Evolutionary conservation across 179 eudicot species (phyloP).

Genomic region (Heliamphora pulchella): DNA sequence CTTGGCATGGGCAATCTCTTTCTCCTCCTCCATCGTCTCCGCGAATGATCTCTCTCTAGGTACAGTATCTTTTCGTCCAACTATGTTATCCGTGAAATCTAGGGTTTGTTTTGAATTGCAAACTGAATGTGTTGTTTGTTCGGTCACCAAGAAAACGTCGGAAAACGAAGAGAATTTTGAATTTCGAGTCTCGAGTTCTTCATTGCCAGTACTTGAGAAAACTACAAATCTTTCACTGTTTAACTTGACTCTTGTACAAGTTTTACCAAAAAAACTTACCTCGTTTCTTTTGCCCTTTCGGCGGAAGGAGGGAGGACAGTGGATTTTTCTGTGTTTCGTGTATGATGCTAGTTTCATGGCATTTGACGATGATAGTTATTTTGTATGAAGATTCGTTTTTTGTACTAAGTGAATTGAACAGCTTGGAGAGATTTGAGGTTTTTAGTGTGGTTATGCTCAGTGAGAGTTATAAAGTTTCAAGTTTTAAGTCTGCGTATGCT

Average conservation of each 20-base stretch:
- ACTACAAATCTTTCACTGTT: not conserved
- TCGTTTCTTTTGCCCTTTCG: not conserved
- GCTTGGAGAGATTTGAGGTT: not conserved
- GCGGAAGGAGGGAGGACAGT: not conserved
- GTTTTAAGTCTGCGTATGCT: not conserved
- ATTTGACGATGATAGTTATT: not conserved
- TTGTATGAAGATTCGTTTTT: not conserved
- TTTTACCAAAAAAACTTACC: not conserved
- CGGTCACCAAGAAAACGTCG: not conserved
- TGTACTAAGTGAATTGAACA: not conserved
- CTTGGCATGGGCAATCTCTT: constrained; percentile 2
- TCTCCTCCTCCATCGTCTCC: constrained; percentile 5
- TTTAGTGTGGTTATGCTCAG: not conserved
- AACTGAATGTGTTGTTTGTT: not conserved
- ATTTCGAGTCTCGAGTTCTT: not conserved
- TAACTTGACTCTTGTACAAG: too few relatives aligned
- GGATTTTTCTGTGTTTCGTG: not conserved
- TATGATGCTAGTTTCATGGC: not conserved
- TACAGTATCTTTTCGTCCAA: not conserved
- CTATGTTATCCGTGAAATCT: not conserved
- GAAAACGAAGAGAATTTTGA: not conserved
- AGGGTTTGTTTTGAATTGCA: not conserved
- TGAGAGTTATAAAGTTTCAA: not conserved
- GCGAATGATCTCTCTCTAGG: constrained; percentile 23
- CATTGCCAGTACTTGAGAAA: not conserved